A percentile compares a stretch with the other conserved stretches of the same genome.
These are phyloP conservation scores for Exophiala sp. DNA, from an alignment of 2,329 filamentous ascomycete genomes.

Conservation along the genomic window DNA sequence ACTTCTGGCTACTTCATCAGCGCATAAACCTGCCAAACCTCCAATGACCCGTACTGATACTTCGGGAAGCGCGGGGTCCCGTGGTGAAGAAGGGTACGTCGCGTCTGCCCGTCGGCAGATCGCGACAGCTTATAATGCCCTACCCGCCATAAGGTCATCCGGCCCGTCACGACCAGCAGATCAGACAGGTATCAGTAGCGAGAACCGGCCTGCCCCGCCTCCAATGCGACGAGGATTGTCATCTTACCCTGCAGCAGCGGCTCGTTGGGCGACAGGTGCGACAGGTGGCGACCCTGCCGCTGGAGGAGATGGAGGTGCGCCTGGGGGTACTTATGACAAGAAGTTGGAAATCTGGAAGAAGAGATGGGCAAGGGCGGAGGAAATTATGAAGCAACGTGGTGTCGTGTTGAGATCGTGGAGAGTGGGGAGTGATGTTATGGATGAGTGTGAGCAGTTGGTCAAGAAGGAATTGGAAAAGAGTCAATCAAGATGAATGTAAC, in stretches of 20 bases:
- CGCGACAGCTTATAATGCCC: slow-evolving; percentile 24
- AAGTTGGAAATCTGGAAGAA: slow-evolving; percentile 49
- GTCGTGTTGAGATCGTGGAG: slow-evolving; percentile 47
- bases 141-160: slow-evolving; percentile 27
- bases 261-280: slow-evolving; percentile 31
- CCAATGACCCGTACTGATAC: slow-evolving; percentile 23
- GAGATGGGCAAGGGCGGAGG: slow-evolving; percentile 45
- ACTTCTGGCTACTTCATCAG: slow-evolving; percentile 3
- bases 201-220: slow-evolving; percentile 27
- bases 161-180: slow-evolving; percentile 27
- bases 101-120: slow-evolving; percentile 26
- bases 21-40: slow-evolving; percentile 5
- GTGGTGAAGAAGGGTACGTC: slow-evolving; percentile 26
- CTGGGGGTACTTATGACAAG: slow-evolving; percentile 36
- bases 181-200: slow-evolving; percentile 29
- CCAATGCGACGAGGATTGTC: slow-evolving; percentile 29
- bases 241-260: slow-evolving; percentile 32
- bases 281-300: slow-evolving; percentile 21
- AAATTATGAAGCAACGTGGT: slow-evolving; percentile 40
- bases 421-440: slow-evolving; percentile 44
- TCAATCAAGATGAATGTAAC: background rate
- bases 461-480: slow-evolving; percentile 34
- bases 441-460: slow-evolving; percentile 43
- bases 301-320: slow-evolving; percentile 20
- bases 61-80: slow-evolving; percentile 10